Evolutionary conservation across 352 stramenopile species (phyloP), one percentile per base, ranked within the genome.

Genomic region (Phytopythium cucurbitacearum): DNA sequence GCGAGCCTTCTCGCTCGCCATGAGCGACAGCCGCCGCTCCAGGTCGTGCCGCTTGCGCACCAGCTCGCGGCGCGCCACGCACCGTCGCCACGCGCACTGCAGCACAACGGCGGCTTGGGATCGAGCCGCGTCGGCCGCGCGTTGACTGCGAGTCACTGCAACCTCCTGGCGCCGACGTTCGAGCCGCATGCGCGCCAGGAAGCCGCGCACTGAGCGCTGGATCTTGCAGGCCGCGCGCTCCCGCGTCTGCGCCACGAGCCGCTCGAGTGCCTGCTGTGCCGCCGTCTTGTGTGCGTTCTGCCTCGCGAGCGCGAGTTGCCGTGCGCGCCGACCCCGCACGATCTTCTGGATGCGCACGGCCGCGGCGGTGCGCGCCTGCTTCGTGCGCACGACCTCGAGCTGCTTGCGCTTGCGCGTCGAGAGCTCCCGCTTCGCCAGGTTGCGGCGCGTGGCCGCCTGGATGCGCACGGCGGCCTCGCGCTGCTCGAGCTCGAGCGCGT

Each of bases 1-100:
- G 36, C 81, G 66, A 5, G 83, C 83, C 49, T 91, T 91, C 53
- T 91, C 83, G 1, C 75, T 88, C 3, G 79, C 79, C 77, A 94
- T 89, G 56, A 89, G 69, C 7, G 83, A 89, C 42, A 94, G 84
- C 7, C 83, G 64, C 40, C 80, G 76, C 61, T 94, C 80, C 45
- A 94, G 80, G n/a, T 89, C 79, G 8, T 60, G 64, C 11, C 83
- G 75, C n/a, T 67, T 68, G 21, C 65, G 69, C 11, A 70, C 40
- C 39, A 91, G 43, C 44, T 73, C 12, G 0, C 64, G 65, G 12
- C 69, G 55, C 7, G 80, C 83, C 7, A 71, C 60, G 13, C 61
- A 61, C 21, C 66, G 67, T 9, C 80, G 74, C 51, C 88, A 63
- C 4, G 68, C 59, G 44, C 83, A 89, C 53, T 94, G 80, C 38